Percentiles rank a stretch among this genome's conserved stretches.
phyloP scores from a whole-genome alignment of 148 eudicot species.

The Talinum fruticosum region DNA sequence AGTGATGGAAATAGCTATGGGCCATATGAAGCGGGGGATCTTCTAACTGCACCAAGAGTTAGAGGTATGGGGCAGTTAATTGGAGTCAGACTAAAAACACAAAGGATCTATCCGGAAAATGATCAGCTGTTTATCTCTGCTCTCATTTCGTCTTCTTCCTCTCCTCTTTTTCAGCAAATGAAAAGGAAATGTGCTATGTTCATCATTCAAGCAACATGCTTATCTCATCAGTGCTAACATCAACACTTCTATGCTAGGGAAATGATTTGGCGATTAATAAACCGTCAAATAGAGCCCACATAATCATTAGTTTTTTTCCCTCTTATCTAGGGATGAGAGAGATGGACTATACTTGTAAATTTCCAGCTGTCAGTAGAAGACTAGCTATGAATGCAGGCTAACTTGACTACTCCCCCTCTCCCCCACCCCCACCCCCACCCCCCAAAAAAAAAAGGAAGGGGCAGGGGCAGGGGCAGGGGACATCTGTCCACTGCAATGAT shows the following conservation, averaged over 20 bases:
- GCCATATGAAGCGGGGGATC: background rate
- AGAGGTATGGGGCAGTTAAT: background rate
- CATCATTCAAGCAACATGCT: background rate
- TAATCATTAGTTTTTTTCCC: background rate
- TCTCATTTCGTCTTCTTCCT: background rate
- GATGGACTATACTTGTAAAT: background rate
- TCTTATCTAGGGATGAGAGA: background rate
- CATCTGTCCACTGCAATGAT: background rate
- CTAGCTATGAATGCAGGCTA: background rate
- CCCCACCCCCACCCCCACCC: background rate
- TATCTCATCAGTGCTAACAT: background rate
- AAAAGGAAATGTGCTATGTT: conserved; percentile 5
- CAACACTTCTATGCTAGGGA: conserved; percentile 18
- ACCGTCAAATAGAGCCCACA: conserved; percentile 9
- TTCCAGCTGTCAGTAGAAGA: background rate
- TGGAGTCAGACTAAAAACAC: conserved; percentile 11
- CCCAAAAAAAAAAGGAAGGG: background rate
- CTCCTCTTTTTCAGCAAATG: conserved; percentile 4
- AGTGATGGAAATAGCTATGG: background rate
- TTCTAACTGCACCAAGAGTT: background rate
- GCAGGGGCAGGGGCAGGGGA: background rate
- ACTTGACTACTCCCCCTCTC: background rate
- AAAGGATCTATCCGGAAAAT: conserved; percentile 21
- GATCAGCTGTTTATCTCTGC: conserved; percentile 6
- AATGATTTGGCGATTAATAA: conserved; percentile 22